Evolutionary conservation across 1,284 basidiomycete species (phyloP).

Genomic region (Vanrija humicola): DNA sequence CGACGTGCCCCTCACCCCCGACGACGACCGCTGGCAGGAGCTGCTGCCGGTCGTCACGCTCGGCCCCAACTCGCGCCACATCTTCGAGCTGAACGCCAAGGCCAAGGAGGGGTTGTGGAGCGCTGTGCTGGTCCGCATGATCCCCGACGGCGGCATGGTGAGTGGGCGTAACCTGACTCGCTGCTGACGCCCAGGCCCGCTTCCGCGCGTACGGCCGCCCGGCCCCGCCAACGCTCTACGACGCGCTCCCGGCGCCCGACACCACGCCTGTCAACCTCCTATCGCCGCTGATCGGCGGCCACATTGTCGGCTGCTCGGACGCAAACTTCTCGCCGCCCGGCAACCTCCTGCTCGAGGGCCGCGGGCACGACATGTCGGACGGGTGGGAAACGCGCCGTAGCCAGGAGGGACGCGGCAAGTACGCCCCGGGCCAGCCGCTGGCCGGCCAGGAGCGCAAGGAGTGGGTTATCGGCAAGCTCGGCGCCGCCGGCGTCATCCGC

Average conservation of each 20-base stretch:
- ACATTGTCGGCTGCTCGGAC: constrained; percentile 58
- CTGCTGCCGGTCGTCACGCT: constrained; percentile 69
- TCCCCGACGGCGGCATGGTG: constrained; percentile 93
- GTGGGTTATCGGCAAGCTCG: constrained; percentile 87
- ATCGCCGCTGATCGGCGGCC: constrained; percentile 83
- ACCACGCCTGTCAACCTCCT: constrained; percentile 67
- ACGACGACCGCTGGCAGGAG: constrained; percentile 59
- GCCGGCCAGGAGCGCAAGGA: constrained; percentile 70
- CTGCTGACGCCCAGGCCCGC: too few species aligned
- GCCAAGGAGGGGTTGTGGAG: constrained; percentile 59
- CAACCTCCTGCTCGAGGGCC: constrained; percentile 85
- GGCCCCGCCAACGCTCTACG: constrained; percentile 52
- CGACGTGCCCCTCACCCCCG: constrained; percentile 21
- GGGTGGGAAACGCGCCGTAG: constrained; percentile 98
- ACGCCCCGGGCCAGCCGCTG: constrained; percentile 23
- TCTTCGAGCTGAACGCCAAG: constrained; percentile 58
- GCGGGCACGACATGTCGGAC: constrained; percentile 90
- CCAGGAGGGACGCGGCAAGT: constrained; percentile 62
- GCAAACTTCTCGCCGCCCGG: constrained; percentile 91
- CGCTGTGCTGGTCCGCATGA: constrained; percentile 89
- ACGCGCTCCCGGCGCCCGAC: constrained; percentile 53
- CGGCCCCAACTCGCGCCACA: constrained; percentile 77
- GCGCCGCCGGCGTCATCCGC: constrained; percentile 64
- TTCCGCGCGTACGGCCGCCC: constrained; percentile 84
- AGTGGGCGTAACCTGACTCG: too few species aligned